Base-by-base conservation (phyloP, 108 stramenopile genomes). In the Conticribra weissflogii region DNA sequence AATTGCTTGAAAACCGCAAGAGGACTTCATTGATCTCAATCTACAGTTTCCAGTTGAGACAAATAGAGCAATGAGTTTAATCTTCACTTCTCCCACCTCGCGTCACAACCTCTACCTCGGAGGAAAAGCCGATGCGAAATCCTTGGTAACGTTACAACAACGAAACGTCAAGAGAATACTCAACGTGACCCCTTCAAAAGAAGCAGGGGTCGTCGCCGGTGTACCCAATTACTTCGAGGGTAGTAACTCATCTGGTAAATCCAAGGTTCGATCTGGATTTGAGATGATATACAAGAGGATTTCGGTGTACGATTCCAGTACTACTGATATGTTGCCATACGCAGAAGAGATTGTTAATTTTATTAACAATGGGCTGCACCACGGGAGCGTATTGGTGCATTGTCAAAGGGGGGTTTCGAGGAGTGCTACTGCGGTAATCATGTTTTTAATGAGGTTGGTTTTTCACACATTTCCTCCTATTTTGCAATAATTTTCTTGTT, bases 311-410 rank as follows among this genome's bases (percentile, higher is more conserved):
- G 91, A 92, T 74, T 60, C 81, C 28, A 69, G 76, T 28, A 83
- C 82, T 14, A 61, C 72, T 22, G 74, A 86, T 67, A 52, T 92
- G 1, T 51, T 76, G 34, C 29, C 59, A 0, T 28, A 75, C 16
- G 81, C 85, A 41, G 76, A 85, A 9, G 74, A 64, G 32, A 81
- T 92, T 27, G 74, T 86, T 0, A 51, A 65, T 18, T 92, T 89
- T 53, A 86, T 89, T 31, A 62, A 76, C 49, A 85, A 59, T 33
- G 88, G 88, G 18, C 49, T 92, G 45, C 79, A 78, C 63, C 87
- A 92, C 71, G 91, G 91, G n/a, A 82, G 83, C 48, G 87, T 92
- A 0, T 63, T 92, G 44, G 87, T 92, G 1, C 91, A 92, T 73
- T 92, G 91, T 68, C 83, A 85, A 36, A 64, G 74, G 19, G 91